Conservation (phyloP, 2,329 filamentous ascomycete species). For the Colletotrichum sp. region DNA sequence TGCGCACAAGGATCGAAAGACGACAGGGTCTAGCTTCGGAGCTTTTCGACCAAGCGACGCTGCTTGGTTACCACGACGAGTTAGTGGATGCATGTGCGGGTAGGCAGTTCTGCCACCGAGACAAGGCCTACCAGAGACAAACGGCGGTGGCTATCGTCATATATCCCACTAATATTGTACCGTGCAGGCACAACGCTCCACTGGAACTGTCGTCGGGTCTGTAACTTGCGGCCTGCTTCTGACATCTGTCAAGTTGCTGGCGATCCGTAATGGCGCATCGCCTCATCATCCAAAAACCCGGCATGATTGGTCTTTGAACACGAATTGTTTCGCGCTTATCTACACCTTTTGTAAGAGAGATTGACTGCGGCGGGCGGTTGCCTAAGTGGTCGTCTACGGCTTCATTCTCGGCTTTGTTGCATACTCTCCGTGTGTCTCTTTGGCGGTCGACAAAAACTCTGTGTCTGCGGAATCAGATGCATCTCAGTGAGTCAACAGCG, state of each 20-base stretch:
- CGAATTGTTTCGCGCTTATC: not conserved
- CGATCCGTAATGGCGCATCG: not conserved
- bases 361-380: not conserved
- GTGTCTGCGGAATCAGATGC: not conserved
- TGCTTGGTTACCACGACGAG: not conserved
- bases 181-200: not conserved
- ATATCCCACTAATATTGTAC: not conserved
- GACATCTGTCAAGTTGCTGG: constrained; percentile 6
- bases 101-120: not conserved
- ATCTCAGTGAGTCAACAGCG: not conserved
- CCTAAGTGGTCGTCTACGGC: not conserved
- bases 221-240: not conserved
- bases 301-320: not conserved
- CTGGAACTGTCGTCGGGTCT: not conserved
- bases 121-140: not conserved
- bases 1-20: not conserved
- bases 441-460: not conserved
- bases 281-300: not conserved
- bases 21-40: not conserved
- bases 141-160: not conserved
- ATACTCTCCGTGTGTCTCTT: not conserved
- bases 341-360: not conserved
- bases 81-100: not conserved
- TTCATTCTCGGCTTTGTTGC: not conserved
- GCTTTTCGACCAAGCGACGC: not conserved